Conservation (phyloP, 179 eudicot genomes). For the Silene vulgaris region DNA sequence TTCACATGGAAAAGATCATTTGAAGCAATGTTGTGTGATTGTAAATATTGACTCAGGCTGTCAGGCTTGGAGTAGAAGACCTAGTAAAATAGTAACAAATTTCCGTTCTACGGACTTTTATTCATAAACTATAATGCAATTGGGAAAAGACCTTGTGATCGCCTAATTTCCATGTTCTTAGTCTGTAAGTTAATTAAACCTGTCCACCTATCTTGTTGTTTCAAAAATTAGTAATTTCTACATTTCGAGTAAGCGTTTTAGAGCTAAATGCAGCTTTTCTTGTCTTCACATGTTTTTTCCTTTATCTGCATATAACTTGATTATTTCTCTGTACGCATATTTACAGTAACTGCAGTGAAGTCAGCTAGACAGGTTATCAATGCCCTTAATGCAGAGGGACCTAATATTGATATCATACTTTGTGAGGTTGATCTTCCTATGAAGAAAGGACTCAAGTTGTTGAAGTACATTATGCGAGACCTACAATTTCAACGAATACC, state of each 20-base stretch:
- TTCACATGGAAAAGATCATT: neutral
- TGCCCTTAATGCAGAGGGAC: constrained; percentile 93
- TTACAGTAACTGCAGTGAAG: constrained; percentile 74
- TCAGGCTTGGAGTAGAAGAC: neutral
- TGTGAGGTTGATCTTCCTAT: constrained; percentile 94
- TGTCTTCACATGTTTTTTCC: neutral
- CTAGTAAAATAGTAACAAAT: neutral
- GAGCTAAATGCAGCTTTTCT: neutral
- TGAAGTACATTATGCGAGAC: constrained; percentile 84
- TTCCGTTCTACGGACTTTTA: neutral
- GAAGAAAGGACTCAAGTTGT: constrained; percentile 81
- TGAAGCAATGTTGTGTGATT: neutral
- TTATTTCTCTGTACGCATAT: neutral
- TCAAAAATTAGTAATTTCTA: neutral
- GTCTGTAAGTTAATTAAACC: neutral
- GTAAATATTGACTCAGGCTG: neutral
- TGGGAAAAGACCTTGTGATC: neutral
- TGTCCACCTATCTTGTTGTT: neutral
- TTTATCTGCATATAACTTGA: neutral
- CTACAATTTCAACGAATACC: constrained; percentile 81
- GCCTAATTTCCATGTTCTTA: neutral
- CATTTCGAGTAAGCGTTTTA: neutral
- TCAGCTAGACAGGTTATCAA: constrained; percentile 95
- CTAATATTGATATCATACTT: constrained; percentile 83
- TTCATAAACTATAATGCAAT: neutral